Conservation (phyloP, 1,139 yeast genomes). For the Suhomyces coccinellae region DNA sequence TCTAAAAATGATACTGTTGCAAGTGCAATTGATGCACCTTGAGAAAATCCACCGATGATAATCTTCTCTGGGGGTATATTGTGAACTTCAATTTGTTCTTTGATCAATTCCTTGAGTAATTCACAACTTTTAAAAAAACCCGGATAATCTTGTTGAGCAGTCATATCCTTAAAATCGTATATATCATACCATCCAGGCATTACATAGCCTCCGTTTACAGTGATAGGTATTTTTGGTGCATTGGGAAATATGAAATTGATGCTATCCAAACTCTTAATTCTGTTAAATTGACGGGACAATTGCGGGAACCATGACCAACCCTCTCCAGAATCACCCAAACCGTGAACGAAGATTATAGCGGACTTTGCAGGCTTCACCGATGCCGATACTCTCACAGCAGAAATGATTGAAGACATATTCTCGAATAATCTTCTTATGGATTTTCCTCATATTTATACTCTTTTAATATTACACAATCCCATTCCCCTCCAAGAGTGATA, state of each 20-base stretch:
- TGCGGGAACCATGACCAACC: slow-evolving; percentile 87
- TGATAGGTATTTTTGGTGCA: slow-evolving; percentile 74
- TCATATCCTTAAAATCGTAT: slow-evolving; percentile 50
- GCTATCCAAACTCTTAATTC: slow-evolving; percentile 50
- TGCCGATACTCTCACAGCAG: slow-evolving; percentile 45
- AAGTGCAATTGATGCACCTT: slow-evolving; percentile 83
- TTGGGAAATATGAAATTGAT: slow-evolving; percentile 84
- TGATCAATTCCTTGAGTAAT: slow-evolving; percentile 52
- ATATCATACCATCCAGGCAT: slow-evolving; percentile 95
- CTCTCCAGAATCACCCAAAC: slow-evolving; percentile 85
- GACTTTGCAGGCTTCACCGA: slow-evolving; percentile 46
- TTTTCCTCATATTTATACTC: no score
- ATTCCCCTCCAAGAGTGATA: no score
- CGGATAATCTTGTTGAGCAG: slow-evolving; percentile 54
- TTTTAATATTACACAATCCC: no score
- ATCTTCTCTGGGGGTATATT: slow-evolving; percentile 73
- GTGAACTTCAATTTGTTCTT: slow-evolving; percentile 55
- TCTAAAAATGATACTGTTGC: slow-evolving; percentile 52
- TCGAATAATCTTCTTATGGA: no score
- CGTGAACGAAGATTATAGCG: slow-evolving; percentile 81
- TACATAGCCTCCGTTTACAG: slow-evolving; percentile 61
- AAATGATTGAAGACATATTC: slow-evolving; percentile 13
- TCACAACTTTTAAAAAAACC: slow-evolving; percentile 66
- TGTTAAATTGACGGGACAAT: slow-evolving; percentile 40
- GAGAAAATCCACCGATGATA: slow-evolving; percentile 90